phyloP scores from a whole-genome alignment of 2,329 filamentous ascomycete genomes.

The Leptographium wingfieldii region DNA sequence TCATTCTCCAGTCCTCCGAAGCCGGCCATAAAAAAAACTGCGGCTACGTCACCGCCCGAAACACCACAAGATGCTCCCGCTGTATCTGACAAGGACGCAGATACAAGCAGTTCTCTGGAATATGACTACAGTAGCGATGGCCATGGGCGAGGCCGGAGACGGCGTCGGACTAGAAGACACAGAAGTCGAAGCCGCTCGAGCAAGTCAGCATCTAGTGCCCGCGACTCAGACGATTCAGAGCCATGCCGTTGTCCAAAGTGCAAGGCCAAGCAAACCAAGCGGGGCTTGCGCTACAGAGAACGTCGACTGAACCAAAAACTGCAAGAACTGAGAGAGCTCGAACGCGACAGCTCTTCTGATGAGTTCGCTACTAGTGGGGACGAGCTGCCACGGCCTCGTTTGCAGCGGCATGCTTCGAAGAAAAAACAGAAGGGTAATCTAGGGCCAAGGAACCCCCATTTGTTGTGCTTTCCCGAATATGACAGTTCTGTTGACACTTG shows the following conservation, averaged over 20 bases:
- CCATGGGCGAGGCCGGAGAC: not conserved
- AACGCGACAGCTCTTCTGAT: not conserved
- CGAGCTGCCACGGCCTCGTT: not conserved
- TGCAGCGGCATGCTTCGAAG: not conserved
- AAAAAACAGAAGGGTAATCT: not conserved
- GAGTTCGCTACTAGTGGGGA: not conserved
- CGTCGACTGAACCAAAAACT: not conserved
- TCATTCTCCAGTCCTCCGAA: constrained; percentile 26
- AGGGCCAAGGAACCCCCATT: not conserved
- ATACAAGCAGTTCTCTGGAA: not conserved
- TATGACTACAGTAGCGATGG: not conserved
- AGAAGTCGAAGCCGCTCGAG: not conserved
- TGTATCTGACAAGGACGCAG: not conserved
- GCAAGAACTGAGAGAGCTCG: not conserved
- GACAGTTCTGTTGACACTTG: not conserved
- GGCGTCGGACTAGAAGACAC: not conserved
- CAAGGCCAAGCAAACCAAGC: constrained; percentile 8
- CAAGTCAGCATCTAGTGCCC: not conserved
- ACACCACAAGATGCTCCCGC: not conserved
- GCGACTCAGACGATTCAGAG: not conserved
- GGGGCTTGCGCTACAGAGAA: not conserved
- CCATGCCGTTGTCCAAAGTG: constrained; percentile 5
- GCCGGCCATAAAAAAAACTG: constrained; percentile 25
- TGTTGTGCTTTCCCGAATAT: not conserved
- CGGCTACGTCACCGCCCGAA: constrained; percentile 9